Evolutionary conservation across 495 filamentous ascomycete genomes (phyloP).

Genomic region (Polyplosphaeria fusca): DNA sequence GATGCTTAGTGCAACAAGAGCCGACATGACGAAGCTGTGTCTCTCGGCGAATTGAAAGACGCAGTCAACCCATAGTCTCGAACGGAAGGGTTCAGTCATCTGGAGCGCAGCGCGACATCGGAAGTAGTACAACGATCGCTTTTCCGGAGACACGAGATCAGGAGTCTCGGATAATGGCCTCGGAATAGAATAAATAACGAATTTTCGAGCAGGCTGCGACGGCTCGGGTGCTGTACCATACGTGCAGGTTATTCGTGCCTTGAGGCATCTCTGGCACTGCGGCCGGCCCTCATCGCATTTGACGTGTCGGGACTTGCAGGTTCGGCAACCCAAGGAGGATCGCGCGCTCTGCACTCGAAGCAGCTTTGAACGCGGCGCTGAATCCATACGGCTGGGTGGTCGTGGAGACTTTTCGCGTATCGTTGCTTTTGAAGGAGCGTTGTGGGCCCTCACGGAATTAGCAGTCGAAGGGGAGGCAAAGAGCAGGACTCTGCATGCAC

Average conservation of each 20-base stretch:
- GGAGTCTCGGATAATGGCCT: not conserved
- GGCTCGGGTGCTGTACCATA: not conserved
- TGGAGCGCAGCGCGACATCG: not conserved
- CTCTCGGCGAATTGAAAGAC: not conserved
- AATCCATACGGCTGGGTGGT: too few relatives aligned
- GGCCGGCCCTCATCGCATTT: not conserved
- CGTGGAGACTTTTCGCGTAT: too few relatives aligned
- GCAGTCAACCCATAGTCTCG: not conserved
- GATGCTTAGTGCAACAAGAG: not conserved
- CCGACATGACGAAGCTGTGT: not conserved
- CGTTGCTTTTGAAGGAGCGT: too few relatives aligned
- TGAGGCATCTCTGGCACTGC: not conserved
- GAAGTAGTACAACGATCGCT: not conserved
- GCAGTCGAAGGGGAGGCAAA: too few relatives aligned
- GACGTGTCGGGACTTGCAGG: not conserved
- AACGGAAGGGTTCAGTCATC: not conserved
- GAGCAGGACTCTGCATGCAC: too few relatives aligned
- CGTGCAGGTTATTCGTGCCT: not conserved
- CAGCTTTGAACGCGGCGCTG: too few relatives aligned
- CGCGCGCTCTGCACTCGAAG: not conserved
- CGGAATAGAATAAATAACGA: not conserved
- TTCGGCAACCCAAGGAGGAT: not conserved
- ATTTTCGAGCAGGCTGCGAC: not conserved
- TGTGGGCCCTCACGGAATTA: too few relatives aligned
- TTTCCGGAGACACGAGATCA: not conserved